These are phyloP conservation scores for Solanum pennellii DNA, from an alignment of 257 asterid genomes.

Conservation along the genomic window DNA sequence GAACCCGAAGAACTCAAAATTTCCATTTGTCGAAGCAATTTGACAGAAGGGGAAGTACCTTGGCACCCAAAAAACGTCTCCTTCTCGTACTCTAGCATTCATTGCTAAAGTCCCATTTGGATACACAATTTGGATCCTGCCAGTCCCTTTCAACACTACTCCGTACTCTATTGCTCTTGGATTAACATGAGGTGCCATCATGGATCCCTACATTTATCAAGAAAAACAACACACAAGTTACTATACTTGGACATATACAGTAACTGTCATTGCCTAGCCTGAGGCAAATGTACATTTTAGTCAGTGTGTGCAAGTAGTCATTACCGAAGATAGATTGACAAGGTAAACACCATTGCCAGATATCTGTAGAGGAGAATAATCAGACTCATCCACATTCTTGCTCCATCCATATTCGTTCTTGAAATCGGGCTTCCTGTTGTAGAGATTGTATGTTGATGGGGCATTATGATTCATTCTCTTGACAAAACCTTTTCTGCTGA, in stretches of 20 bases:
- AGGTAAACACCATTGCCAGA: conserved; percentile 43
- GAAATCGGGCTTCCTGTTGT: conserved; percentile 42
- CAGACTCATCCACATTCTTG: conserved; percentile 42
- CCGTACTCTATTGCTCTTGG: conserved; percentile 73
- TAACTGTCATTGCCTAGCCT: no score
- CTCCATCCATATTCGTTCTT: conserved; percentile 69
- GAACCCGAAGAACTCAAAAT: conserved; percentile 87
- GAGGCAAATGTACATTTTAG: background rate
- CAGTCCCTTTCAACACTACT: conserved; percentile 47
- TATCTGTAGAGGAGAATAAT: conserved; percentile 40
- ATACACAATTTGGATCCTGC: conserved; percentile 48
- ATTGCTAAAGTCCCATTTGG: conserved; percentile 75
- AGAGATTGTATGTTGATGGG: conserved; percentile 55
- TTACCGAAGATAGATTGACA: conserved; percentile 51
- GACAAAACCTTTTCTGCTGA: conserved; percentile 1
- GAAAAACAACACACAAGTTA: background rate
- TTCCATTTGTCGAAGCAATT: conserved; percentile 57
- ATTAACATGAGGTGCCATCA: conserved; percentile 93
- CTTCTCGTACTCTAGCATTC: conserved; percentile 55
- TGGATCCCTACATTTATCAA: conserved; percentile 48
- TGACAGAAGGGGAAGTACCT: conserved; percentile 82
- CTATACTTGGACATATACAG: background rate
- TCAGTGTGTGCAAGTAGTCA: background rate
- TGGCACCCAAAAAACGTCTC: conserved; percentile 73
- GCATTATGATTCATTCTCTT: conserved; percentile 10